Percentiles rank a stretch among this genome's conserved stretches.
Conservation (phyloP, 2,329 filamentous ascomycete genomes). For the Aplosporella prunicola region DNA sequence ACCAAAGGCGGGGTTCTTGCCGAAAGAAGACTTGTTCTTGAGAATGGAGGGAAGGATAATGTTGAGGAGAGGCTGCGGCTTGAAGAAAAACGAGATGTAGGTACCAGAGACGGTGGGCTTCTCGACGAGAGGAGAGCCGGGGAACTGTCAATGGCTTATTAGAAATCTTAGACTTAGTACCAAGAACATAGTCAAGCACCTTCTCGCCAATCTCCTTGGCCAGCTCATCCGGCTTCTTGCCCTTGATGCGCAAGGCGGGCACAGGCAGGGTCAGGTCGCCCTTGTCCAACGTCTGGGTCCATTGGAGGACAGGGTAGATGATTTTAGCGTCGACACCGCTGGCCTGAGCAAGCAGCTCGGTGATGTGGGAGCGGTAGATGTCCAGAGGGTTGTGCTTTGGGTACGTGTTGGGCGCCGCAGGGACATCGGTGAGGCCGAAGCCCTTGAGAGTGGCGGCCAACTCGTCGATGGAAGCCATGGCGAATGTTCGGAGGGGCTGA, state of each 20-base stretch:
- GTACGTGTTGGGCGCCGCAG: slow-evolving; percentile 34
- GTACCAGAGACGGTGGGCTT: slow-evolving; percentile 58
- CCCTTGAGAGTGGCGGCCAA: slow-evolving; percentile 27
- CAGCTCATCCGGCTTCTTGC: slow-evolving; percentile 50
- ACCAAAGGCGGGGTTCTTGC: slow-evolving; percentile 51
- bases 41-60: slow-evolving; percentile 63
- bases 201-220: slow-evolving; percentile 45
- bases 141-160: slow-evolving; percentile 59
- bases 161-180: too few relatives aligned
- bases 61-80: slow-evolving; percentile 53
- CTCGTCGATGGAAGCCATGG: slow-evolving; percentile 23
- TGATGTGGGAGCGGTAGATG: slow-evolving; percentile 69
- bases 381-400: slow-evolving; percentile 68
- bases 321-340: slow-evolving; percentile 61
- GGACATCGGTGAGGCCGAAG: slow-evolving; percentile 30
- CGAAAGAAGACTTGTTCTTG: slow-evolving; percentile 51
- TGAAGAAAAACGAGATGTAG: slow-evolving; percentile 75
- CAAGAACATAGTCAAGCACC: slow-evolving; percentile 16
- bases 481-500: not conserved
- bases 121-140: slow-evolving; percentile 62
- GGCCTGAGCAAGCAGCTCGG: slow-evolving; percentile 56
- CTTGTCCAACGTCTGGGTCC: slow-evolving; percentile 71
- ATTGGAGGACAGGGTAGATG: slow-evolving; percentile 67
- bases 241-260: slow-evolving; percentile 67
- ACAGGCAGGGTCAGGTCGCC: slow-evolving; percentile 72